Conservation (phyloP, 192 early-diverging fungal species). For the Pilaira anomala region DNA sequence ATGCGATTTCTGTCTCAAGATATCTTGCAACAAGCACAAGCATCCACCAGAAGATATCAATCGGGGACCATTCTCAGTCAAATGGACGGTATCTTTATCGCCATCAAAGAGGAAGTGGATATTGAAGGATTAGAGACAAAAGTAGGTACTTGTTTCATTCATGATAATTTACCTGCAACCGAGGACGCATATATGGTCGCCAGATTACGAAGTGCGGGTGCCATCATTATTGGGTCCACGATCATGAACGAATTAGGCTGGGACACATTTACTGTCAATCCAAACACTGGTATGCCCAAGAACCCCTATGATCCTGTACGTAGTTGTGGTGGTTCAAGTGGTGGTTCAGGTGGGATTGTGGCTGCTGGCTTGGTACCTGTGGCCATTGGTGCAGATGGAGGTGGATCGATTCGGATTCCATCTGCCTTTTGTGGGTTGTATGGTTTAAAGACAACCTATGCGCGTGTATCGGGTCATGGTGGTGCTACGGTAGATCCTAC, state of each 20-base stretch:
- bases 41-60: conserved; percentile 54
- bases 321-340: conserved; percentile 69
- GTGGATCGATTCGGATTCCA: conserved; percentile 67
- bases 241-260: conserved; percentile 76
- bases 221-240: conserved; percentile 64
- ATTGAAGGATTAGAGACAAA: conserved; percentile 48
- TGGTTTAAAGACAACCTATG: conserved; percentile 72
- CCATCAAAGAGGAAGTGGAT: conserved; percentile 73
- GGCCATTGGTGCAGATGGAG: conserved; percentile 69
- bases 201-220: conserved; percentile 54
- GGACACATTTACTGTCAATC: conserved; percentile 63
- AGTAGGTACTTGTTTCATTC: conserved; percentile 62
- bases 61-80: conserved; percentile 45
- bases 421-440: conserved; percentile 69
- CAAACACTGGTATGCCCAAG: conserved; percentile 51
- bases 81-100: conserved; percentile 74
- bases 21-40: conserved; percentile 49
- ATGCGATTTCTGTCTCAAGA: conserved; percentile 32
- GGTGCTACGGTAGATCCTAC: conserved; percentile 53
- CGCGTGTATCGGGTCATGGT: conserved; percentile 56
- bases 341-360: conserved; percentile 63
- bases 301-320: conserved; percentile 60
- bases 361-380: conserved; percentile 63
- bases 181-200: conserved; percentile 51
- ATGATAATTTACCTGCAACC: conserved; percentile 41